phyloP scores from a whole-genome alignment of 148 eudicot species.

The Cornus florida region DNA sequence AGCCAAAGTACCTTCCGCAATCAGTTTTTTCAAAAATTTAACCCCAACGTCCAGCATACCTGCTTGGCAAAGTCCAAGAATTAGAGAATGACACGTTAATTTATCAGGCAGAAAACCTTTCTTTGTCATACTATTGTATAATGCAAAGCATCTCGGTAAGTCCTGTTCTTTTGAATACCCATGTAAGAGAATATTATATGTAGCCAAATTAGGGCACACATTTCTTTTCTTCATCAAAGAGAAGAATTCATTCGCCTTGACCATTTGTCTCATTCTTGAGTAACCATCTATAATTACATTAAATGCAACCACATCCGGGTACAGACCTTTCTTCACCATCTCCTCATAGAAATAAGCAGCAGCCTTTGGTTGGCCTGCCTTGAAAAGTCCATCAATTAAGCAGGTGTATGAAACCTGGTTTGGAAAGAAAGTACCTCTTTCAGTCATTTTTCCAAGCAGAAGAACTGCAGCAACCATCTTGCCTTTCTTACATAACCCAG shows the following conservation, averaged over 20 bases:
- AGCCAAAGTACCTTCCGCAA: slow-evolving; percentile 44
- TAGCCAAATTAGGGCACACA: slow-evolving; percentile 53
- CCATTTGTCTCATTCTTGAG: slow-evolving; percentile 62
- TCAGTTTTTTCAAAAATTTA: slow-evolving; percentile 61
- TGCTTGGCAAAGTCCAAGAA: slow-evolving; percentile 58
- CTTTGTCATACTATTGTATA: slow-evolving; percentile 43
- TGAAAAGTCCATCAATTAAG: slow-evolving; percentile 63
- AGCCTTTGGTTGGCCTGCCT: slow-evolving; percentile 45
- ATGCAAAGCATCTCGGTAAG: slow-evolving; percentile 44
- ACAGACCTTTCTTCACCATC: slow-evolving; percentile 42
- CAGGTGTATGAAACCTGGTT: slow-evolving; percentile 52
- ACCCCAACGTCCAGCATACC: slow-evolving; percentile 59
- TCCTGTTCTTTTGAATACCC: slow-evolving; percentile 59
- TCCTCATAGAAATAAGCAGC: slow-evolving; percentile 59
- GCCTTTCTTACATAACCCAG: slow-evolving; percentile 62
- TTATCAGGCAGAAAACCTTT: slow-evolving; percentile 66
- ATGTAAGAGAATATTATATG: slow-evolving; percentile 85
- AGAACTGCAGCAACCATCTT: slow-evolving; percentile 62
- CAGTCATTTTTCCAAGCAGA: slow-evolving; percentile 36
- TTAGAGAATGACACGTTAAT: slow-evolving; percentile 60
- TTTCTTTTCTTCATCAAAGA: slow-evolving; percentile 29
- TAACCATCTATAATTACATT: slow-evolving; percentile 74
- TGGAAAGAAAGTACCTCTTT: slow-evolving; percentile 41
- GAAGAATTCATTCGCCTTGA: slow-evolving; percentile 41
- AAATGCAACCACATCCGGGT: slow-evolving; percentile 53